phyloP scores from a whole-genome alignment of 352 stramenopile genomes.

The Phytopythium montanum region DNA sequence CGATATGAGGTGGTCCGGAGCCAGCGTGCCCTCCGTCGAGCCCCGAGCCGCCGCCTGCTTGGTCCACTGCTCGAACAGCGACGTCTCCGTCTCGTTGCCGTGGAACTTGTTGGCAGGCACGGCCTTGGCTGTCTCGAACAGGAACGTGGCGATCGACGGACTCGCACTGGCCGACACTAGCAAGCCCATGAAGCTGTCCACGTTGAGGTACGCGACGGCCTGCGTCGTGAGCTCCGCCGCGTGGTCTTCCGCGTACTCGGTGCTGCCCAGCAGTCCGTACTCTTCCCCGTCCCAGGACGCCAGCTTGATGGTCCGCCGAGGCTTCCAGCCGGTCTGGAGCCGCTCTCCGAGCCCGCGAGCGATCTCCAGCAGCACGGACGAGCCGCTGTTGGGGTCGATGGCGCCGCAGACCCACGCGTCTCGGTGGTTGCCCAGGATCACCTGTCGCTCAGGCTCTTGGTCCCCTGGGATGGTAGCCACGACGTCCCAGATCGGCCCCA shows the following conservation, averaged over 20 bases:
- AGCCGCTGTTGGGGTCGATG: slow-evolving; percentile 83
- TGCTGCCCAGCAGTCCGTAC: slow-evolving; percentile 74
- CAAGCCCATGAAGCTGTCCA: slow-evolving; percentile 65
- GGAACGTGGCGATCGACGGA: slow-evolving; percentile 59
- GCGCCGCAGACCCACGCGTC: slow-evolving; percentile 90
- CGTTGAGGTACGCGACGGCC: slow-evolving; percentile 84
- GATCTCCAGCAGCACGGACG: slow-evolving; percentile 70
- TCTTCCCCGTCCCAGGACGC: slow-evolving; percentile 83
- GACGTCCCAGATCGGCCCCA: slow-evolving; percentile 83
- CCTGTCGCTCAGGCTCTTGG: slow-evolving; percentile 42
- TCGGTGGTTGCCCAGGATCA: slow-evolving; percentile 87
- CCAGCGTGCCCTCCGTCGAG: slow-evolving; percentile 25
- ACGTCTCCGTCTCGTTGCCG: slow-evolving; percentile 20
- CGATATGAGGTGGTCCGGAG: slow-evolving; percentile 44
- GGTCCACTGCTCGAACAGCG: slow-evolving; percentile 34
- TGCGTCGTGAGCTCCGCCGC: slow-evolving; percentile 39
- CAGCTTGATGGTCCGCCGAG: slow-evolving; percentile 59
- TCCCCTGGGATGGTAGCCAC: slow-evolving; percentile 69
- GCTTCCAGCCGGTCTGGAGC: slow-evolving; percentile 56
- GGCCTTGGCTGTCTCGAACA: slow-evolving; percentile 46
- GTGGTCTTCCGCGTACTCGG: slow-evolving; percentile 78
- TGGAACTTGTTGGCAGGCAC: slow-evolving; percentile 51
- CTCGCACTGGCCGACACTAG: slow-evolving; percentile 43
- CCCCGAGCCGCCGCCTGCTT: slow-evolving; percentile 19
- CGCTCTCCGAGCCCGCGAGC: slow-evolving; percentile 55